Base-by-base conservation (phyloP, 192 early-diverging fungal species). In the Radiomyces spectabilis region DNA sequence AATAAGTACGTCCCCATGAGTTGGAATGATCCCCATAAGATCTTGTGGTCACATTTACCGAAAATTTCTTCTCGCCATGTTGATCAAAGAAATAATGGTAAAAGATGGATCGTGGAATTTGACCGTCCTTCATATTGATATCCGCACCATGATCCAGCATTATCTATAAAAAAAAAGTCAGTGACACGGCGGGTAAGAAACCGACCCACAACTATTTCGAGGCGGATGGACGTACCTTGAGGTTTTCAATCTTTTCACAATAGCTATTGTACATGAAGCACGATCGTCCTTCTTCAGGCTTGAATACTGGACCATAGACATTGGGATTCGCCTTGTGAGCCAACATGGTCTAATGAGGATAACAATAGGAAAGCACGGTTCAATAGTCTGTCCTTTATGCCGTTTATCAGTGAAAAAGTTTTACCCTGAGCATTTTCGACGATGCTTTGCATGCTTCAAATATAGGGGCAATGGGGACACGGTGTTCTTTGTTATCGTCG, bases 111-210 rank as follows among this genome's bases (percentile, higher is more conserved):
- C 60, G 51, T 10, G 19, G 8, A 31, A 35, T 27, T 3, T 48
- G 19, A 37, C 3, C 1, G 41, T 34, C 48, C 1, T 15, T 32
- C 9, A 31, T 8, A 25, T 57, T 43, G 1, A 69, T n/a, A n/a
- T 59, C 56, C 3, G 55, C 52, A 2, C 45, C 50, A 33, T 57
- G 26, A 2, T 59, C 38, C 15, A 69, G 22, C 21, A 69, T 21
- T 5, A 42, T n/a, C 67, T 69, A 48, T 8, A 5, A 7, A 38
- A 22, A 27, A 22, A 30, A 9, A 41, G 16, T 13, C 37, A 29
- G 9, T 55, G 30, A 48, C 24, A 26, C 24, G 30, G 27, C 24
- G 24, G 24, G 19, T 7, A 43, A 15, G 19, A 43, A 1, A 6
- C 8, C 18, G 24, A 43, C 18, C 18, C 15, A 24, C 18, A 24